Evolutionary conservation across 75 land plant genomes (phyloP), one percentile per base, ranked within the genome.

Genomic region (Pinus taeda): DNA sequence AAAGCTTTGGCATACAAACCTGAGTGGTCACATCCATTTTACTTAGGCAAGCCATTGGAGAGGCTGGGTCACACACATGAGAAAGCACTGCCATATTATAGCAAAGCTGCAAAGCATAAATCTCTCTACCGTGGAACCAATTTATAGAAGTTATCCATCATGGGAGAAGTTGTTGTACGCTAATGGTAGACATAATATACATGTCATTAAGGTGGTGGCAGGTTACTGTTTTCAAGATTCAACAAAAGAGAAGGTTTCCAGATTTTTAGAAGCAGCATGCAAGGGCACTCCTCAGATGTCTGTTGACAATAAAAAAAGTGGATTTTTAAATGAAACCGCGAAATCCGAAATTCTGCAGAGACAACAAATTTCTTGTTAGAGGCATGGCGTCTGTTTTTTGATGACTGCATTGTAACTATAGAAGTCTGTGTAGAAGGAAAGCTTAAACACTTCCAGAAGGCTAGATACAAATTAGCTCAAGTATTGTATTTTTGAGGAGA

Each of bases 381-480:
- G 66, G 89, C 70, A 6, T 91, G 98, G 96, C 75, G 79, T 58
- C 61, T 83, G 29, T 91, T 96, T 71, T 91, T 91, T 75, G 83
- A 78, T 37, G 96, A 96, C 81, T 90, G 93, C 76, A 84, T 90
- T 67, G 83, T 86, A 83, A 94, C 89, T 12, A 85, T 96, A 73
- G 79, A 89, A 79, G 79, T 77, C 4, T 96, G 94, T 79, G 82
- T 88, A 53, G 98, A 93, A 76, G 98, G 96, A 75, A 96, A 96
- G 56, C 90, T 96, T 33, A 96, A 96, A 80, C 98, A 96, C 89
- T 96, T 87, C 76, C 98, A 96, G 60, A 96, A 96, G 76, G 98
- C 94, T 36, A 88, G 96, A 78, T 96, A 85, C 76, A 82, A 83
- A 77, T 81, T 93, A 69, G 94, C 98, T 57, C 83, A 80, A 77